phyloP scores from a whole-genome alignment of 768 basidiomycete genomes.

The Phallus indusiatus region DNA sequence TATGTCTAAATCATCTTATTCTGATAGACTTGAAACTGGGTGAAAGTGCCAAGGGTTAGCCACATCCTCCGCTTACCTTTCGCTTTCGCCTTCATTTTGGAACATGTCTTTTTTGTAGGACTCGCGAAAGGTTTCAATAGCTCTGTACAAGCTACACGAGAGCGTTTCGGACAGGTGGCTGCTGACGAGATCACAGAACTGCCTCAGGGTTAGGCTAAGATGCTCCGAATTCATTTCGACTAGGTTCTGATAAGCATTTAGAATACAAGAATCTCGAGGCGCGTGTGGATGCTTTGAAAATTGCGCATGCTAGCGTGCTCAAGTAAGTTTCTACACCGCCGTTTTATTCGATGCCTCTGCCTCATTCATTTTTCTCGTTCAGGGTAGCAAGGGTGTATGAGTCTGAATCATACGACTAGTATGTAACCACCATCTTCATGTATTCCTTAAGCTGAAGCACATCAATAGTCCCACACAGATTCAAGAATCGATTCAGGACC shows the following conservation, averaged over 20 bases:
- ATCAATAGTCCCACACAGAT: constrained; percentile 57
- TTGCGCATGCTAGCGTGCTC: constrained; percentile 65
- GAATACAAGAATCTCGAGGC: constrained; percentile 96
- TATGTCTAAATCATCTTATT: constrained; percentile 4
- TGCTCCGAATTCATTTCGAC: not conserved
- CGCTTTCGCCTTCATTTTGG: not conserved
- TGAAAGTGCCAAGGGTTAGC: constrained; percentile 47
- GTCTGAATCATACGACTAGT: constrained; percentile 76
- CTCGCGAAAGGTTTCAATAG: constrained; percentile 72
- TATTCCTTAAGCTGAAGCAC: constrained; percentile 16
- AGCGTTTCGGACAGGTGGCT: constrained; percentile 81
- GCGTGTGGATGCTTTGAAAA: constrained; percentile 84
- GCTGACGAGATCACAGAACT: constrained; percentile 93
- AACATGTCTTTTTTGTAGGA: constrained; percentile 25
- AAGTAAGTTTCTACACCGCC: constrained; percentile 41
- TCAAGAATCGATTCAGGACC: constrained; percentile 69
- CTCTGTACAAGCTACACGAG: constrained; percentile 77
- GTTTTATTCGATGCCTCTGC: no score
- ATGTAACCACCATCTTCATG: constrained; percentile 5
- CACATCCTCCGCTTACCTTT: not conserved
- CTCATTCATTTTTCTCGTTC: no score
- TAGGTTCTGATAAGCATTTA: constrained; percentile 23
- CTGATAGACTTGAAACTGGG: constrained; percentile 50
- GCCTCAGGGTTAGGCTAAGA: constrained; percentile 57
- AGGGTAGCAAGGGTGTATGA: constrained; percentile 89